phyloP scores from a whole-genome alignment of 2,329 filamentous ascomycete genomes.

The Calonectria henricotiae region DNA sequence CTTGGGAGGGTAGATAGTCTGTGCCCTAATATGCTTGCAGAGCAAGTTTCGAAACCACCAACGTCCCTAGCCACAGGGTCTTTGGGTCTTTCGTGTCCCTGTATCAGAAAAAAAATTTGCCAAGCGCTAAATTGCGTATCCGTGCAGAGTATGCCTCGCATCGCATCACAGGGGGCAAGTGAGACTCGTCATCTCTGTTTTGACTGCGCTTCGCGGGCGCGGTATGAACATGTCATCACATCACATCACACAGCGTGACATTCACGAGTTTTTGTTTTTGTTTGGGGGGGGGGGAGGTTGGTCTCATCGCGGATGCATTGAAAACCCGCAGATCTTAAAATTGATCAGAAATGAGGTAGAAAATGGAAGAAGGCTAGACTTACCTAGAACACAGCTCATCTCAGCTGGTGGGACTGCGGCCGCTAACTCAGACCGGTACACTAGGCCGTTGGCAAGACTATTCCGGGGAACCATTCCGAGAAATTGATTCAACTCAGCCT shows the following conservation, averaged over 20 bases:
- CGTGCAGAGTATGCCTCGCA: constrained; percentile 19
- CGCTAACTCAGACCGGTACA: constrained; percentile 44
- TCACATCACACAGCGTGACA: background rate
- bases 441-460: constrained; percentile 40
- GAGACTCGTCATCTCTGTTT: constrained; percentile 29
- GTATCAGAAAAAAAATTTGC: constrained; percentile 22
- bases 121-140: constrained; percentile 13
- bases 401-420: constrained; percentile 34
- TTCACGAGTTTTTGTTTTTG: constrained; percentile 10
- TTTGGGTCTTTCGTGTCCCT: constrained; percentile 22
- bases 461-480: constrained; percentile 41
- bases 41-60: constrained; percentile 30
- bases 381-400: constrained; percentile 31
- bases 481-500: constrained; percentile 39
- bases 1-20: constrained; percentile 4
- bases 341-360: constrained; percentile 21
- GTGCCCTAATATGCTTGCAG: background rate
- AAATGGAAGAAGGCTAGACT: constrained; percentile 6
- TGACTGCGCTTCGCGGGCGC: background rate
- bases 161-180: constrained; percentile 24
- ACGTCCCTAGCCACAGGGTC: constrained; percentile 2
- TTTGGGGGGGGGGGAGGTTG: background rate
- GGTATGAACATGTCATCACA: constrained; percentile 11
- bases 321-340: background rate
- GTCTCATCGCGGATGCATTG: background rate